These are phyloP conservation scores for Immersiella caudata DNA, from an alignment of 495 filamentous ascomycete genomes.

Conservation along the genomic window DNA sequence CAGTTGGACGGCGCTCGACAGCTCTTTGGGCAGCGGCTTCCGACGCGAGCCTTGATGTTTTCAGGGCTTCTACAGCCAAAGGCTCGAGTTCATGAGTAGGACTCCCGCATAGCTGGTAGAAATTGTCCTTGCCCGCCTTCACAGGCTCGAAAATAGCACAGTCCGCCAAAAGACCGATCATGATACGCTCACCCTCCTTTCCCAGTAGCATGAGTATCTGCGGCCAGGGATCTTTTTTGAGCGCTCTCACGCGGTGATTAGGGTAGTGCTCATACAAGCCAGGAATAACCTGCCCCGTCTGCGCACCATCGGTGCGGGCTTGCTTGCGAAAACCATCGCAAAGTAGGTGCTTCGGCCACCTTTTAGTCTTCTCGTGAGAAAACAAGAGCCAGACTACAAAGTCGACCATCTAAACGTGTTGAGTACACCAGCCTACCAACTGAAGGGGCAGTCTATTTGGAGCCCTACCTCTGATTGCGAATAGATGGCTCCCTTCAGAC, in stretches of 20 bases:
- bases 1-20: conserved; percentile 49
- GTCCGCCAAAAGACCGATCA: conserved; percentile 77
- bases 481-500: conserved; percentile 42
- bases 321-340: conserved; percentile 70
- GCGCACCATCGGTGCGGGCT: conserved; percentile 4
- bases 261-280: conserved; percentile 59
- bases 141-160: conserved; percentile 76
- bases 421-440: neutral
- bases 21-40: conserved; percentile 16
- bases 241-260: conserved; percentile 68
- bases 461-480: conserved; percentile 64
- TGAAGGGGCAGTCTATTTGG: neutral
- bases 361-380: conserved; percentile 51
- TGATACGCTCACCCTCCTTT: conserved; percentile 75
- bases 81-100: conserved; percentile 44
- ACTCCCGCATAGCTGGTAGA: conserved; percentile 77
- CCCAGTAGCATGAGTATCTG: conserved; percentile 71
- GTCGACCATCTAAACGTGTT: conserved; percentile 69
- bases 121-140: conserved; percentile 59
- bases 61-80: conserved; percentile 18
- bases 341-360: conserved; percentile 71
- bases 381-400: conserved; percentile 80
- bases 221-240: conserved; percentile 76
- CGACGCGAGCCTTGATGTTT: conserved; percentile 22
- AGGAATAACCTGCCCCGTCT: conserved; percentile 37